These are phyloP conservation scores for Annulohypoxylon truncatum DNA, from an alignment of 2,329 filamentous ascomycete genomes.

Conservation along the genomic window DNA sequence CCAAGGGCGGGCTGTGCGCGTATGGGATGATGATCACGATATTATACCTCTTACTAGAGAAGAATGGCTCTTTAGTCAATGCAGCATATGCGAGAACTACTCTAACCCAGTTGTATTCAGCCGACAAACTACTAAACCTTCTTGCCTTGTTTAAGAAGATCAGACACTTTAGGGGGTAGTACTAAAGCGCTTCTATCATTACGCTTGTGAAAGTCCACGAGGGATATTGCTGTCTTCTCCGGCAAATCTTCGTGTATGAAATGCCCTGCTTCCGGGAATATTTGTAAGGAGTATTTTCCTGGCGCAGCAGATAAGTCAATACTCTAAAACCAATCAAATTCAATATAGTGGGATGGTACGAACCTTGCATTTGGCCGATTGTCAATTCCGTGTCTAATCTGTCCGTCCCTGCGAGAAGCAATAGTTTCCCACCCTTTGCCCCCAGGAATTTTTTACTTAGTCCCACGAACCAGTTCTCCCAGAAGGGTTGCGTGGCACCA, in stretches of 20 bases:
- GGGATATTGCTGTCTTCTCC: constrained; percentile 83
- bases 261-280: constrained; percentile 94
- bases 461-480: constrained; percentile 93
- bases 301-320: constrained; percentile 11
- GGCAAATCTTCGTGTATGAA: constrained; percentile 97
- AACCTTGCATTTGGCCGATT: constrained; percentile 54
- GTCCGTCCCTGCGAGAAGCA: constrained; percentile 50
- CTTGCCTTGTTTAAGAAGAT: constrained; percentile 73
- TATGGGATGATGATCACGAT: background rate
- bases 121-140: constrained; percentile 56
- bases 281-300: constrained; percentile 95
- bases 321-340: background rate
- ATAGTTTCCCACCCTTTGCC: constrained; percentile 69
- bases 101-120: background rate
- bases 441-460: constrained; percentile 88
- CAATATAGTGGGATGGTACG: constrained; percentile 18
- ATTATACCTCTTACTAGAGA: background rate
- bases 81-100: background rate
- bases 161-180: constrained; percentile 90
- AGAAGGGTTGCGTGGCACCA: constrained; percentile 85
- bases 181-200: constrained; percentile 90
- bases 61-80: background rate
- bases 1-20: background rate
- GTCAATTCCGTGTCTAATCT: constrained; percentile 52
- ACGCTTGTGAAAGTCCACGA: constrained; percentile 90